Conservation (phyloP, 495 filamentous ascomycete genomes). For the Bacidia gigantensis region DNA sequence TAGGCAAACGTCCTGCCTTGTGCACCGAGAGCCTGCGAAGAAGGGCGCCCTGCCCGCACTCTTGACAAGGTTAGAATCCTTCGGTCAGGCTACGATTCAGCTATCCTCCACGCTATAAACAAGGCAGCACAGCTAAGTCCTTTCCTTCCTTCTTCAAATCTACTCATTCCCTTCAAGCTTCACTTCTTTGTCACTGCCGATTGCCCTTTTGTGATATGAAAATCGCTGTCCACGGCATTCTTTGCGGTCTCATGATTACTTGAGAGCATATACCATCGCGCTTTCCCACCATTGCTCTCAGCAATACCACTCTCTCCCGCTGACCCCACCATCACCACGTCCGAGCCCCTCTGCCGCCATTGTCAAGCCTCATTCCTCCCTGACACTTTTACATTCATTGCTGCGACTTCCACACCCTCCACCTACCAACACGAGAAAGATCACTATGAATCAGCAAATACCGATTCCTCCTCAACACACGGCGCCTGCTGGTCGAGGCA, state of each 20-base stretch:
- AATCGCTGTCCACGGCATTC: background rate
- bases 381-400: too few species aligned
- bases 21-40: background rate
- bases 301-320: background rate
- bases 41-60: background rate
- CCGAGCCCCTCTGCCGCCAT: too few species aligned
- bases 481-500: background rate
- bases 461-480: background rate
- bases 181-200: background rate
- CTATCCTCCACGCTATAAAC: slow-evolving; percentile 1
- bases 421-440: background rate
- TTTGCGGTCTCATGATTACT: background rate
- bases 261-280: too few species aligned
- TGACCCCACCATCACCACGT: background rate
- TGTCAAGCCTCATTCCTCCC: too few species aligned
- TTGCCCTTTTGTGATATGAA: background rate
- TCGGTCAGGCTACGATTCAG: background rate
- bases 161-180: background rate
- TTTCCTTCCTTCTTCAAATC: slow-evolving; percentile 1
- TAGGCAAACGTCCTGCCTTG: background rate
- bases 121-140: background rate
- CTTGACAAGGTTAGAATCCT: background rate
- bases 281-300: background rate
- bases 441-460: background rate
- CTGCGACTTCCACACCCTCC: too few species aligned